Base-by-base conservation (phyloP, 768 basidiomycete genomes). In the Chiua virens region DNA sequence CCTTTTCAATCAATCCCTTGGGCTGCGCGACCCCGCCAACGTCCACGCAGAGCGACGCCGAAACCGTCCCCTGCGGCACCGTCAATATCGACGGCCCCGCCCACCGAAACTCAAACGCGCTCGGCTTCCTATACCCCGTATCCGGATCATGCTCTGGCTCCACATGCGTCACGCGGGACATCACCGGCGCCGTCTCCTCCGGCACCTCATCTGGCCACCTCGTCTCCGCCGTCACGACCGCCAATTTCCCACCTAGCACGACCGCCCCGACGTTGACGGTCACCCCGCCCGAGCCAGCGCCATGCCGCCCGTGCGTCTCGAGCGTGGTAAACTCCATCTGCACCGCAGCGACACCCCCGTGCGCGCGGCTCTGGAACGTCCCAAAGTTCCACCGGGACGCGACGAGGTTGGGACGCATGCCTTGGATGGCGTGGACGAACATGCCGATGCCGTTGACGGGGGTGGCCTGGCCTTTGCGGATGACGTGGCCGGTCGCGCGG, bases 241-340 rank as follows among this genome's bases (percentile, higher is more conserved):
- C 87, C 45, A 95, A 72, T 71, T 89, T 90, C 42, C 85, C 86
- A 8, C 81, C 88, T 21, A 92, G 75, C 18, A 95, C 92, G 50
- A 97, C 66, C 28, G 83, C 83, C 21, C 97, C 97, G 25, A 99
- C 71, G 68, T 89, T 98, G 54, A 92, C 85, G 40, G 75, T 77
- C n/a, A 87, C 89, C 35, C 85, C 83, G 3, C 94, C 94, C 3
- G 89, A 90, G 18, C 89, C 90, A 6, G 81, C 55, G 17, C 92
- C 92, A 53, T 83, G 80, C 56, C 80, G 83, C 7, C 96, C 96
- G 66, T 96, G 82, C 17, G 78, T 73, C 42, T 87, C 79, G 2
- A 79, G 82, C 3, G 96, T 98, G 56, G 83, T 92, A 59, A 97
- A 92, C 67, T 98, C 97, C 96, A 98, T 98, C 74, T 91, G 88